A percentile compares a stretch with the other conserved stretches of the same genome.
phyloP scores from a whole-genome alignment of 2,329 filamentous ascomycete genomes.

The Eutypella sp. region DNA sequence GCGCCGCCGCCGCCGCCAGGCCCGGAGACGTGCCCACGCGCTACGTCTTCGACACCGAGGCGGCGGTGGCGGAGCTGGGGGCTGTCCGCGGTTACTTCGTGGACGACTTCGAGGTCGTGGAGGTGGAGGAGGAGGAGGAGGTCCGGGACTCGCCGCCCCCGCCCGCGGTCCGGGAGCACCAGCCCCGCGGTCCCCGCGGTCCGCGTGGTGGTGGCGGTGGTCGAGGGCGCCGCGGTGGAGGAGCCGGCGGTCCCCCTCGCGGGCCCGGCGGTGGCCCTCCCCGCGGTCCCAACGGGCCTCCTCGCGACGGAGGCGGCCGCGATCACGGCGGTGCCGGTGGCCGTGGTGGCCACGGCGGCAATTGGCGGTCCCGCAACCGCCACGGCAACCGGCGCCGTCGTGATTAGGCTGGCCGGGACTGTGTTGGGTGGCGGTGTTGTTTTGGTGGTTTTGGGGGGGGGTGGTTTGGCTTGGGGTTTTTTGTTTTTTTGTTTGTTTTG shows the following conservation, averaged over 20 bases:
- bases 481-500: no score
- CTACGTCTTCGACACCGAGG: constrained; percentile 80
- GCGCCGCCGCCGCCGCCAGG: constrained; percentile 33
- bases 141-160: constrained; percentile 26
- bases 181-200: constrained; percentile 20
- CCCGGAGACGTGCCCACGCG: constrained; percentile 70
- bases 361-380: constrained; percentile 21
- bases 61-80: constrained; percentile 66
- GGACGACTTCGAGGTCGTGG: constrained; percentile 71
- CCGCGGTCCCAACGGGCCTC: constrained; percentile 9
- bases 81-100: constrained; percentile 64
- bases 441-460: no score
- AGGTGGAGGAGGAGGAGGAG: constrained; percentile 69
- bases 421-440: no score
- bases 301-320: constrained; percentile 13
- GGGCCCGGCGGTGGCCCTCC: neutral
- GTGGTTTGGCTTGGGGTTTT: no score
- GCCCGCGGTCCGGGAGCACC: constrained; percentile 15
- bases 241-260: neutral
- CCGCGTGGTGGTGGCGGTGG: constrained; percentile 3
- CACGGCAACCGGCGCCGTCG: constrained; percentile 19
- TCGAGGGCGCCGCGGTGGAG: neutral
- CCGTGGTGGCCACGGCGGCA: constrained; percentile 20
- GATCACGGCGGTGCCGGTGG: constrained; percentile 13
- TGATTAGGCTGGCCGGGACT: constrained; percentile 1